Percentiles rank a stretch among this genome's conserved stretches.
Conservation (phyloP, 1,139 yeast species). For the Pichia sp. region DNA sequence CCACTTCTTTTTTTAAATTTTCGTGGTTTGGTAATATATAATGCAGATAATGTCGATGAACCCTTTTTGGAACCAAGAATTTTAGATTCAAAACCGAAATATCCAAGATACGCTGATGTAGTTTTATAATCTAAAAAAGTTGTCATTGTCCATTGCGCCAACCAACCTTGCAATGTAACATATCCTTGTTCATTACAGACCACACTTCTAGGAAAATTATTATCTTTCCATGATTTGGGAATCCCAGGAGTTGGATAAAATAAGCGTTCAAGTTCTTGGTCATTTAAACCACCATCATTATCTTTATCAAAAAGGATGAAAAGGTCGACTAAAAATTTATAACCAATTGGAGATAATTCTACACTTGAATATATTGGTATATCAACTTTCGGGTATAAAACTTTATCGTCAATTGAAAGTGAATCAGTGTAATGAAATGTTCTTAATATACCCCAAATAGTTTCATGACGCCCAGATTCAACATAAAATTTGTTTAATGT, state of each 20-base stretch:
- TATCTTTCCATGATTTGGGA: slow-evolving; percentile 78
- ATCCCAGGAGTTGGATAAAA: slow-evolving; percentile 91
- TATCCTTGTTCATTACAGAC: slow-evolving; percentile 85
- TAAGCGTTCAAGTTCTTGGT: slow-evolving; percentile 56
- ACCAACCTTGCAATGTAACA: slow-evolving; percentile 94
- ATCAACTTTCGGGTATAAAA: slow-evolving; percentile 71
- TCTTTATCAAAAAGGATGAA: slow-evolving; percentile 85
- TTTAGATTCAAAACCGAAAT: slow-evolving; percentile 68
- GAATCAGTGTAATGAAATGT: slow-evolving; percentile 90
- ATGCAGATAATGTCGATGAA: slow-evolving; percentile 40
- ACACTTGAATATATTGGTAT: slow-evolving; percentile 76
- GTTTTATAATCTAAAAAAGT: slow-evolving; percentile 79
- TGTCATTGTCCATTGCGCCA: slow-evolving; percentile 97
- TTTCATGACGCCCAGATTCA: slow-evolving; percentile 89
- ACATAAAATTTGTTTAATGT: slow-evolving; percentile 73
- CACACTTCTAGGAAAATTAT: slow-evolving; percentile 78
- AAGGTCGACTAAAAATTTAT: slow-evolving; percentile 81
- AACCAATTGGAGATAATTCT: slow-evolving; percentile 90
- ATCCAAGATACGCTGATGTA: slow-evolving; percentile 81
- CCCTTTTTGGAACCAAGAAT: slow-evolving; percentile 19
- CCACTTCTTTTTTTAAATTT: slow-evolving; percentile 60
- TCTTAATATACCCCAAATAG: slow-evolving; percentile 89
- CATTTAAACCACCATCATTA: slow-evolving; percentile 89
- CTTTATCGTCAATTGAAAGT: slow-evolving; percentile 70
- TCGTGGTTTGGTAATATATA: slow-evolving; percentile 78